Percentiles rank a stretch among this genome's conserved stretches.
Evolutionary conservation across 495 filamentous ascomycete genomes (phyloP).

Genomic region (Thozetella sp.): DNA sequence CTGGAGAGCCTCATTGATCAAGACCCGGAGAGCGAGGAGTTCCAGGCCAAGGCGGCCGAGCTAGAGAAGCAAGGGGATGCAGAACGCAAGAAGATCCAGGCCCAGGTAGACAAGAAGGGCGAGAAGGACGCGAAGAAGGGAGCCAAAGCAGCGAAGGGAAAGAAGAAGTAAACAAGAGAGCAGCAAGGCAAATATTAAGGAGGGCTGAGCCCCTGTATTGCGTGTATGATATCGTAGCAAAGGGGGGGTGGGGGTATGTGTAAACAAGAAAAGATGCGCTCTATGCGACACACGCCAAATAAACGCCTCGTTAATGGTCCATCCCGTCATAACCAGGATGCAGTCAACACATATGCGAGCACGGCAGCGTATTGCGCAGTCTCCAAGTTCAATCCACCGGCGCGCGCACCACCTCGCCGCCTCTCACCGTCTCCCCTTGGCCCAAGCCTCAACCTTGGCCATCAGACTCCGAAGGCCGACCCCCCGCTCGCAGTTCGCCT

Average conservation of each 20-base stretch:
- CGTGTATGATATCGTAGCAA: not conserved
- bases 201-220: not conserved
- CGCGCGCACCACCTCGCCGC: too few relatives aligned
- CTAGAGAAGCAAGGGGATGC: constrained; percentile 8
- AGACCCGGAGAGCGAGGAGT: constrained; percentile 71
- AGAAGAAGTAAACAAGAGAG: constrained; percentile 21
- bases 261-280: not conserved
- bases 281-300: not conserved
- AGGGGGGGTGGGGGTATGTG: not conserved
- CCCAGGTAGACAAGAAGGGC: constrained; percentile 66
- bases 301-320: not conserved
- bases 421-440: constrained; percentile 26
- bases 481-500: constrained; percentile 80
- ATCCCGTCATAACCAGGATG: not conserved
- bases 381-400: not conserved
- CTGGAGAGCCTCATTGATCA: constrained; percentile 86
- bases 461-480: constrained; percentile 72
- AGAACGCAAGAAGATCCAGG: constrained; percentile 74
- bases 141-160: constrained; percentile 28
- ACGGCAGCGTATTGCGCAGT: not conserved
- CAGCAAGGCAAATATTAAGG: constrained; percentile 6
- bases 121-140: constrained; percentile 56
- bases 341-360: not conserved
- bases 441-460: constrained; percentile 64
- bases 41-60: constrained; percentile 64